Base-by-base conservation (phyloP, 1,284 basidiomycete species). In the Malassezia globosa region DNA sequence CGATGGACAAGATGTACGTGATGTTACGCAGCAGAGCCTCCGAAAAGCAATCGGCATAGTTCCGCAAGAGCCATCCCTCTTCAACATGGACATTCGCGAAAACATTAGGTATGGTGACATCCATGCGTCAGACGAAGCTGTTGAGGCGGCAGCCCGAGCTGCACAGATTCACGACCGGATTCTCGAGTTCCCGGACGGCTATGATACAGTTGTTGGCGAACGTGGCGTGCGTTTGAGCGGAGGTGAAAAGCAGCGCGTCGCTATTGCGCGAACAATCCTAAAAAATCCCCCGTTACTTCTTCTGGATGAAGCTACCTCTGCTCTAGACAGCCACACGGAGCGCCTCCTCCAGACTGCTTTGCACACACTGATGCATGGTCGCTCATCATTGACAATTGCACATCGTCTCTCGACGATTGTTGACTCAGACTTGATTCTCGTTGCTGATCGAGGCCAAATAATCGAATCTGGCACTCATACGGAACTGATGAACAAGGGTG, bases 241-340 rank as follows among this genome's bases (percentile, higher is more conserved):
- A 1, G 68, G 68, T 26, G 85, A 87, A 73, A 85, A 85, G 73
- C 86, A 88, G 65, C 78, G 84, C 3, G 84, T 88, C 10, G 83
- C 87, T 10, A 82, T 94, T 61, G 87, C 88, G 0, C 77, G 87
- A 42, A 87, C 86, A 2, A 76, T 92, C 40, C 73, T 86, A 47
- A 90, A 90, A 73, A 84, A 84, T 64, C 84, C 88, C 14, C 84
- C 85, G 5, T 81, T 89, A 47, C 72, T 90, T 34, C 75, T 89
- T 13, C 69, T 89, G 41, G 87, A 89, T 69, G 85, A 87, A 73
- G 84, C 84, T 11, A 85, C 66, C 1, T 82, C 11, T 80, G 82
- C 68, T 13, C 56, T 71, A 5, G 68, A 71, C 55, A 60, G 60
- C 24, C 58, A 61, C 5, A 71, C 66, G 11, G 68, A 71, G 53